A percentile compares a stretch with the other conserved stretches of the same genome.
Conservation (phyloP, 345 rosid species). For the Bretschneidera sinensis region DNA sequence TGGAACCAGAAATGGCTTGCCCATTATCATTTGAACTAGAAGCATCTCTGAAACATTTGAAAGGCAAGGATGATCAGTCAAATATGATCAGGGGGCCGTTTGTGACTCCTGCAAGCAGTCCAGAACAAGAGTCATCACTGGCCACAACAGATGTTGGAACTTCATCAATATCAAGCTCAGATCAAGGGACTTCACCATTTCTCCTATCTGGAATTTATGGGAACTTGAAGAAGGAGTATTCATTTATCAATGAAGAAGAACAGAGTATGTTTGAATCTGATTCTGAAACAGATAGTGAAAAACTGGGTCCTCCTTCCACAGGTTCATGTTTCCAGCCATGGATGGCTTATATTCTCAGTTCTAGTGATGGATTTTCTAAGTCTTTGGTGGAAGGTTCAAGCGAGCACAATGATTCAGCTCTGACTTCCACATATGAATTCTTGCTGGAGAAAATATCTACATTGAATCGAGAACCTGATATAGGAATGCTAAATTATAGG, state of each 20-base stretch:
- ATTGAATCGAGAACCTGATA: conserved; percentile 47
- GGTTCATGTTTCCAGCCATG: conserved; percentile 44
- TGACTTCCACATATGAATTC: conserved; percentile 32
- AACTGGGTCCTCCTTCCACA: conserved; percentile 42
- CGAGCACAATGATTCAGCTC: conserved; percentile 37
- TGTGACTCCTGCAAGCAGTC: conserved; percentile 95
- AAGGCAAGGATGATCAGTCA: conserved; percentile 31
- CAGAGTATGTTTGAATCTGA: conserved; percentile 49
- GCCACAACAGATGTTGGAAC: conserved; percentile 70
- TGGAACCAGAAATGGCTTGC: conserved; percentile 37
- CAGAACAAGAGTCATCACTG: conserved; percentile 69
- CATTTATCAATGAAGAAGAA: conserved; percentile 37
- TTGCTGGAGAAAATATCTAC: conserved; percentile 50
- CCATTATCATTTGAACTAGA: conserved; percentile 30
- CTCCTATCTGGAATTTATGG: conserved; percentile 41
- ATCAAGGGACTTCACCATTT: conserved; percentile 81
- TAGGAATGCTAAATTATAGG: conserved; percentile 32
- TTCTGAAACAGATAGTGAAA: conserved; percentile 64
- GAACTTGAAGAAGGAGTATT: conserved; percentile 50
- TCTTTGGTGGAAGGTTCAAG: conserved; percentile 32
- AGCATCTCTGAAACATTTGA: conserved; percentile 30
- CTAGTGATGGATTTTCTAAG: conserved; percentile 33
- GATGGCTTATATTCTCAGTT: conserved; percentile 44
- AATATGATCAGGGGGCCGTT: conserved; percentile 54
- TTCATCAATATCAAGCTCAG: conserved; percentile 89